Evolutionary conservation across 2,329 filamentous ascomycete genomes (phyloP), one percentile per base, ranked within the genome.

Genomic region (Penicillium rolfsii): DNA sequence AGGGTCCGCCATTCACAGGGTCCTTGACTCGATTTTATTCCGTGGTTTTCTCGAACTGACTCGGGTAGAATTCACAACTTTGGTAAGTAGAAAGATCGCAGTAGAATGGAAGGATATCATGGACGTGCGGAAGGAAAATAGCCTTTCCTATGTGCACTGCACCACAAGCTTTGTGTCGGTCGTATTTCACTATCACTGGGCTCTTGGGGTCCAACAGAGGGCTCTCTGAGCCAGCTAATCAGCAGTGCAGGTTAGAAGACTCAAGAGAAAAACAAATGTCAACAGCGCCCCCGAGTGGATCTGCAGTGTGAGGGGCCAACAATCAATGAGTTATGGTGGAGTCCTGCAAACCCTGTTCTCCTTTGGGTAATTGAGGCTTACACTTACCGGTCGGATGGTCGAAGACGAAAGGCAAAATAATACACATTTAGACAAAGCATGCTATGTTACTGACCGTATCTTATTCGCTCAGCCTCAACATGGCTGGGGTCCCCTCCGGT

Each of bases 211-310:
- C 52, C 19, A 54, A 24, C 33, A 30, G 24, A 30, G 22, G 9
- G 33, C 9, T 11, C 12, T 30, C 7, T 12, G 30, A 28, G 9
- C 35, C 36, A 26, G 24, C 19, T 12, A 40, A 48, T 48, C 14
- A 48, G 9, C 14, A 35, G 8, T 11, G 48, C 26, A 1, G n/a
- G 28, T 22, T 35, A 22, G 35, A 35, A 35, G 26, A 33, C 26
- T 11, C 28, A 16, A 28, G 22, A 11, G n/a, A 49, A 35, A 11
- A 28, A 49, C n/a, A 11, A 35, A 35, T 22, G 35, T 30, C 28
- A 50, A 50, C 7, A 50, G 30, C 30, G 52, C 45, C 24, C 40
- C 52, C 36, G 45, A 38, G 33, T 41, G 52, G 36, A 33, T 43
- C 52, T 5, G 14, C 19, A 30, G 36, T 28, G 24, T 28, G 52